Conservation (phyloP, 805 yeast species). For the Starmera pachycereana region DNA sequence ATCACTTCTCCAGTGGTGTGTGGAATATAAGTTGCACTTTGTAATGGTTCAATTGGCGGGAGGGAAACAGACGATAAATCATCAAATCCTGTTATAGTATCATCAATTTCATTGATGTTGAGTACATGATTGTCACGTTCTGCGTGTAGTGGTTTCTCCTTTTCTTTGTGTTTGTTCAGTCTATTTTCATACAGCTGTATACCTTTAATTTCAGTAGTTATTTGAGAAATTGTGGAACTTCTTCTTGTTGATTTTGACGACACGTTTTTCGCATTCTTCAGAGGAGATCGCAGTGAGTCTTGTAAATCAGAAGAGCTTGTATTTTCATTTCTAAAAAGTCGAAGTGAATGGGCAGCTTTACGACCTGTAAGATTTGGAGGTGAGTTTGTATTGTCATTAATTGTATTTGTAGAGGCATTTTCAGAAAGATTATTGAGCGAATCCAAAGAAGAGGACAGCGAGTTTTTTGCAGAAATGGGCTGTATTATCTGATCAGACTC, state of each 20-base stretch:
- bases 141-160: too few species aligned
- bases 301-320: conserved; percentile 1
- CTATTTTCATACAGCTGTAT: not conserved
- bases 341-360: conserved; percentile 46
- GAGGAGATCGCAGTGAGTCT: not conserved
- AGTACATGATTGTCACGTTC: not conserved
- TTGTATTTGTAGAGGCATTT: not conserved
- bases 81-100: not conserved
- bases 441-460: not conserved
- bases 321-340: conserved; percentile 36
- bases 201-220: not conserved
- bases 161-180: not conserved
- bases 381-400: conserved; percentile 2
- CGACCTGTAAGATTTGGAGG: conserved; percentile 32
- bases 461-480: not conserved
- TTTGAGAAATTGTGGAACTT: not conserved
- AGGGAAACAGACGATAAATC: not conserved
- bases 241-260: too few species aligned
- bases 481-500: conserved; percentile 1
- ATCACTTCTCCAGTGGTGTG: conserved; percentile 34
- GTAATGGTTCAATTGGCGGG: conserved; percentile 41
- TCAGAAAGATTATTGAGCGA: conserved; percentile 1
- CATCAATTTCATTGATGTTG: not conserved
- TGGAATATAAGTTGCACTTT: conserved; percentile 65
- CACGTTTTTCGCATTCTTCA: not conserved